These are phyloP conservation scores for Triangularia verruculosa DNA, from an alignment of 2,329 filamentous ascomycete genomes.

Conservation along the genomic window DNA sequence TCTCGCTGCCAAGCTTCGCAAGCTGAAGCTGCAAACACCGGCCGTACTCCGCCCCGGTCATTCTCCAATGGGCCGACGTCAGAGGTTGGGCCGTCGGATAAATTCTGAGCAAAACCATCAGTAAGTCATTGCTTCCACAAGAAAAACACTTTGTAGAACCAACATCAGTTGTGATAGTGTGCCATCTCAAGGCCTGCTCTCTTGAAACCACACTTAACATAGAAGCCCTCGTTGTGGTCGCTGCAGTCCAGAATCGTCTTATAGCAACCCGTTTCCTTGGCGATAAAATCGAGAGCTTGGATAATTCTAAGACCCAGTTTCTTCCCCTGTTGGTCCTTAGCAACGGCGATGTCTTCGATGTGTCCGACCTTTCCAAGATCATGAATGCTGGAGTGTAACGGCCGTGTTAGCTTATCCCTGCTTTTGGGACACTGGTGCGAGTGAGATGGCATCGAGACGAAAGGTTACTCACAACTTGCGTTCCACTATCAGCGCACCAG, in stretches of 20 bases:
- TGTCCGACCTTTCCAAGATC: slow-evolving; percentile 81
- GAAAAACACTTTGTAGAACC: not conserved
- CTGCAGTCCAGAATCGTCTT: slow-evolving; percentile 97
- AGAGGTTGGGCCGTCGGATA: not conserved
- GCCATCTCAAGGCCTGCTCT: slow-evolving; percentile 94
- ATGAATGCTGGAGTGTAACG: slow-evolving; percentile 60
- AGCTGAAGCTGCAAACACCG: not conserved
- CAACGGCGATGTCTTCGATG: slow-evolving; percentile 96
- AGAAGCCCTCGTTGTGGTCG: slow-evolving; percentile 95
- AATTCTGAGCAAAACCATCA: not conserved
- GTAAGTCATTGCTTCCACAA: not conserved
- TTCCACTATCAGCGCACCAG: slow-evolving; percentile 86
- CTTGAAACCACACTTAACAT: slow-evolving; percentile 95
- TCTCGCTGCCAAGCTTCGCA: not conserved
- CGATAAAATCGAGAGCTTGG: slow-evolving; percentile 86
- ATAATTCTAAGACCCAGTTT: slow-evolving; percentile 91
- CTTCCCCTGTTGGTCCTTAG: slow-evolving; percentile 95
- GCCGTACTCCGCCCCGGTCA: not conserved
- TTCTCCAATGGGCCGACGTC: not conserved
- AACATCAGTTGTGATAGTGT: slow-evolving; percentile 72
- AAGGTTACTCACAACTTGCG: slow-evolving; percentile 72
- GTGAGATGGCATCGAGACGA: not conserved
- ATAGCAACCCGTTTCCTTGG: slow-evolving; percentile 87
- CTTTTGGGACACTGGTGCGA: not conserved
- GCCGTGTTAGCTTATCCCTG: slow-evolving; percentile 9